Conservation (phyloP, 768 basidiomycete genomes). For the Boletus sensibilis region DNA sequence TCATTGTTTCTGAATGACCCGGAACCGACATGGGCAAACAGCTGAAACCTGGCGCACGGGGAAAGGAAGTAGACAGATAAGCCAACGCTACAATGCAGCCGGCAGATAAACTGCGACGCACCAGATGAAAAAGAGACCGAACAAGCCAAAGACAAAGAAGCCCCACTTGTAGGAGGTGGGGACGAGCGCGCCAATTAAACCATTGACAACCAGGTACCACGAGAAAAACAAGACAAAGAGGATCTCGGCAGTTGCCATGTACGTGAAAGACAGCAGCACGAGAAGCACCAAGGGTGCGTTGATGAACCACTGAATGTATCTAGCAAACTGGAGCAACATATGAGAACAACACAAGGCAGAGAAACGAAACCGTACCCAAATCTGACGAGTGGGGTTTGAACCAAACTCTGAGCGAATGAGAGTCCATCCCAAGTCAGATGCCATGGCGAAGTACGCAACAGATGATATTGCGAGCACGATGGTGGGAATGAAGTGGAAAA, state of each 20-base stretch:
- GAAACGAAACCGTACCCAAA: slow-evolving; percentile 38
- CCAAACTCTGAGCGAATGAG: slow-evolving; percentile 40
- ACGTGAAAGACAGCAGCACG: slow-evolving; percentile 44
- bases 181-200: slow-evolving; percentile 54
- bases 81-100: slow-evolving; percentile 4
- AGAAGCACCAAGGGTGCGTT: slow-evolving; percentile 53
- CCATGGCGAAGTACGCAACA: slow-evolving; percentile 54
- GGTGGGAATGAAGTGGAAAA: slow-evolving; percentile 50
- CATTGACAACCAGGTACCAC: slow-evolving; percentile 43
- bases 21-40: slow-evolving; percentile 30
- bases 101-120: slow-evolving; percentile 26
- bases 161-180: slow-evolving; percentile 53
- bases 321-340: slow-evolving; percentile 39
- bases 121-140: slow-evolving; percentile 50
- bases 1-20: slow-evolving; percentile 25
- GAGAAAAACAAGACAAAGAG: slow-evolving; percentile 39
- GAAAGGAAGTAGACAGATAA: background rate
- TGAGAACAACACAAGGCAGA: background rate
- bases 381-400: slow-evolving; percentile 34
- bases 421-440: slow-evolving; percentile 52
- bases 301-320: slow-evolving; percentile 58
- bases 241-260: slow-evolving; percentile 48
- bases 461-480: slow-evolving; percentile 46
- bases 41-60: slow-evolving; percentile 23
- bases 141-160: slow-evolving; percentile 46